Evolutionary conservation across 2,329 filamentous ascomycete species (phyloP), one percentile per base, ranked within the genome.

Genomic region (Ceratocystis harringtonii): DNA sequence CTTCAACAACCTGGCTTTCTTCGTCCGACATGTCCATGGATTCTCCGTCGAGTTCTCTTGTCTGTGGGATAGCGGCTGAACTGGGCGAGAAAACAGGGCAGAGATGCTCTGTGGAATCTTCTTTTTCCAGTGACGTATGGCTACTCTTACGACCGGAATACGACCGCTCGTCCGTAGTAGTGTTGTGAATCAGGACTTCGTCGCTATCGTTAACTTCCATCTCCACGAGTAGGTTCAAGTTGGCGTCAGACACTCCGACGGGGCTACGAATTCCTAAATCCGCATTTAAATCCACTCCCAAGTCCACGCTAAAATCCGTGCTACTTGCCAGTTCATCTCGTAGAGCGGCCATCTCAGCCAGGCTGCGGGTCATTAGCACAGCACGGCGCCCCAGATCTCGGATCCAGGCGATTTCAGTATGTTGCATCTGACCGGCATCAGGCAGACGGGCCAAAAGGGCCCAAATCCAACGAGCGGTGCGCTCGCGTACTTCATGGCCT

Each of bases 391-490:
- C 91, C 43, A 97, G 74, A 66, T 94, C 89, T 62, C 92, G 81
- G 32, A 96, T 78, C 71, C 85, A 84, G 4, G 85, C 86, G 41
- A 95, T 83, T 71, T 94, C 88, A 55, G 84, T 82, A 68, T 89
- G 87, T 68, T 84, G 83, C 73, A 96, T 77, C 73, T 89, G 85
- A 1, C 90, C 90, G 8, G 84, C 77, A 44, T 89, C 88, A 0
- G 88, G 86, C 67, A 92, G 80, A 66, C 85, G 82, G 2, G 88
- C 90, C 57, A 96, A 78, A 66, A 96, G 75, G 0, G 87, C 85
- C 92, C 91, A 96, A 3, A 89, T 78, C 92, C 92, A 97, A 17
- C 84, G 81, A 67, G 90, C 91, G 3, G 89, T 84, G 61, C 85
- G 81, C 70, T 83, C 81, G 30, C 83, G 78, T 36, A 90, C 77